Evolutionary conservation across 176 grass and related monocot genomes (phyloP), one percentile per base, ranked within the genome.

Genomic region (Oropetium thomaeum): DNA sequence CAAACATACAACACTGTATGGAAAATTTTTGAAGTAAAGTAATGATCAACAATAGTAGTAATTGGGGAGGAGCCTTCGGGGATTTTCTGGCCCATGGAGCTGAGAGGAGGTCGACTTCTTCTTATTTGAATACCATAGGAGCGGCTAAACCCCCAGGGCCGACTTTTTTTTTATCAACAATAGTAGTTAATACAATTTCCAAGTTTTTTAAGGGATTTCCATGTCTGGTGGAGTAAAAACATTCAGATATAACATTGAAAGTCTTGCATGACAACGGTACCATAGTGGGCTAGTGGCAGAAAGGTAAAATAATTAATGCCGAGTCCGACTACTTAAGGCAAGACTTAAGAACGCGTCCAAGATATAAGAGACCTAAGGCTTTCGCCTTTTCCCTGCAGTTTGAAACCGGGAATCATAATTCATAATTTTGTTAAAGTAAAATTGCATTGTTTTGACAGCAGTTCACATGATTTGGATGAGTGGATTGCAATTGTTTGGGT

Each of bases 251-350:
- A 69, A 47, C 60, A 78, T 37, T 62, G 12, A 41, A 52, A 70
- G 38, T 82, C 7, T 15, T 69, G 19, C 41, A 62, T 34, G 34
- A 66, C 69, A 17, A 57, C 1, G 12, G 2, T 19, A 27, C 35
- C 27, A 70, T 6, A 74, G 29, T 43, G 70, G 35, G n/a, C 64
- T 6, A 74, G 29, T 43, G 70, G 35, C 45, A 81, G 43, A 60
- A 74, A 53, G 7, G 14, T 54, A 10, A 27, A 39, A 59, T 8
- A 45, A n/a, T n/a, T n/a, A n/a, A n/a, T n/a, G n/a, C 54, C 69
- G 67, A 52, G 20, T 75, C 43, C 63, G 52, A 62, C 27, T 81
- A n/a, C n/a, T n/a, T n/a, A n/a, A n/a, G n/a, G n/a, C 43, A 62
- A 32, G 68, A 53, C n/a, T n/a, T n/a, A n/a, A n/a, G n/a, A 35